phyloP scores from a whole-genome alignment of 2,329 filamentous ascomycete species.

The Diaporthe amygdali region DNA sequence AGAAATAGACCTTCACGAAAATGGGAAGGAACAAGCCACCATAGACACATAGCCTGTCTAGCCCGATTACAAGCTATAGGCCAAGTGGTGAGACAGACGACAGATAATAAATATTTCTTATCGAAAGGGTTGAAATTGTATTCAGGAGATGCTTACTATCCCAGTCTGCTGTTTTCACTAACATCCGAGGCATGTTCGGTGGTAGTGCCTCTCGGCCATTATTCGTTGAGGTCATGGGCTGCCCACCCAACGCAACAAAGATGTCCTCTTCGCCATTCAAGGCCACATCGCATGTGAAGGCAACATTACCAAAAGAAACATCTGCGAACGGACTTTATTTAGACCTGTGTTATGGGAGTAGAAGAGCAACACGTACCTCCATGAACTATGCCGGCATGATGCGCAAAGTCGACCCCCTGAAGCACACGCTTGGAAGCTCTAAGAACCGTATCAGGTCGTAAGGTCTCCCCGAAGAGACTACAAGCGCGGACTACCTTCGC shows the following conservation, averaged over 20 bases:
- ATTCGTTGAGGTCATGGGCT: neutral
- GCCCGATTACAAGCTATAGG: no score
- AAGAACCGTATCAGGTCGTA: neutral
- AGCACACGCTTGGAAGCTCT: neutral
- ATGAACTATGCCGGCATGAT: neutral
- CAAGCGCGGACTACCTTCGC: neutral
- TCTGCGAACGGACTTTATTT: neutral
- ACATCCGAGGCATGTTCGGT: neutral
- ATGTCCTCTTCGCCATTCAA: neutral
- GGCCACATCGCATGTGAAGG: neutral
- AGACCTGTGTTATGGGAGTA: rapidly evolving
- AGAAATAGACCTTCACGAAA: no score
- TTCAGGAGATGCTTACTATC: no score
- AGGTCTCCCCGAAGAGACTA: neutral
- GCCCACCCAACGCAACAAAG: neutral
- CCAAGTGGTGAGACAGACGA: no score
- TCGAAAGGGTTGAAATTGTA: no score
- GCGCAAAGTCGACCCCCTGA: neutral
- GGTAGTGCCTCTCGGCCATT: neutral
- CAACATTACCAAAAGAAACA: neutral
- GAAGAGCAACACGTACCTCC: neutral
- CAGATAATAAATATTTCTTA: no score
- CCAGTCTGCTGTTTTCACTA: neutral
- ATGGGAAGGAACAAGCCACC: no score
- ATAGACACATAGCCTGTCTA: no score